Evolutionary conservation across 768 basidiomycete species (phyloP), one percentile per base, ranked within the genome.

Genomic region (Rickenella mellea): DNA sequence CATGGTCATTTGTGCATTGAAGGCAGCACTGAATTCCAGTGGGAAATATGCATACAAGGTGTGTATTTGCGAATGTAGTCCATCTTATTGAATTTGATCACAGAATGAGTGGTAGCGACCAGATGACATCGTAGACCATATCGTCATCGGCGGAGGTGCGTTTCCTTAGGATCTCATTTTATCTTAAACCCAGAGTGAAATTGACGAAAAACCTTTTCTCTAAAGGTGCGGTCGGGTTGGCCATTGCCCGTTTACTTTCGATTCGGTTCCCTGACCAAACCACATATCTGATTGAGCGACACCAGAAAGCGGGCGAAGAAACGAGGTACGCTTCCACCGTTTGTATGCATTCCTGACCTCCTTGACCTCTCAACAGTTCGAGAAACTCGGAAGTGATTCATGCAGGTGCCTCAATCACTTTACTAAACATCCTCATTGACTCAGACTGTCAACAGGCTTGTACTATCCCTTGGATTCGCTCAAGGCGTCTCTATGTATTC

Each of bases 371-470:
- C 19, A 25, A 39, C 41, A 92, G 91, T 58, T 91, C 88, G 29
- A 77, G 93, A 12, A 96, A 94, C 58, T 93, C 91, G 0, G 93
- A 96, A 55, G 93, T 98, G 19, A 84, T 97, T 21, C 93, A 97
- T 64, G 82, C 87, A 46, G 91, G 86, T 79, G 54, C 31, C 56
- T 46, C 20, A 28, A 8, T 22, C 8, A 36, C 10, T 36, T 15
- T 36, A 36, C 3, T 12, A 24, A 5, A n/a, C n/a, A 12, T 28
- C 36, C 36, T 20, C 25, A 24, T 22, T 15, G 5, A 27, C 24
- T 15, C 11, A 14, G 27, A 17, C 39, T 35, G 19, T 39, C 43
- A 29, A 4, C 50, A 89, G 88, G 88, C 20, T 65, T 91, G 1
- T 90, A 91, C 55, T 94, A 94, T 55, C 89, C 91, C 0, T 61